A percentile compares a stretch with the other conserved stretches of the same genome.
Evolutionary conservation across 2,329 filamentous ascomycete genomes (phyloP).

Genomic region (Aspergillus intermedius): DNA sequence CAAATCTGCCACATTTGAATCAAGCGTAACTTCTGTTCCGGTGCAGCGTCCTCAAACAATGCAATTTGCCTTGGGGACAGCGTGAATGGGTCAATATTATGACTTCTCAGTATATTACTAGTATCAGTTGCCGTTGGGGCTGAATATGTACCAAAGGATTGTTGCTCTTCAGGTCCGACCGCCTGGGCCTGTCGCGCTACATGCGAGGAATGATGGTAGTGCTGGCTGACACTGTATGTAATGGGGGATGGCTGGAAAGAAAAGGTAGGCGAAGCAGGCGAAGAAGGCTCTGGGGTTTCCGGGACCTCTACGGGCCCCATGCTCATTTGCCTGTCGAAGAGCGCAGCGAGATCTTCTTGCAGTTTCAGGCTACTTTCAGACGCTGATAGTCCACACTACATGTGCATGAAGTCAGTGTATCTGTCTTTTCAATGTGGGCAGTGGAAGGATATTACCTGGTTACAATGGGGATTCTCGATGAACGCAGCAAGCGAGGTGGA

Average conservation of each 20-base stretch:
- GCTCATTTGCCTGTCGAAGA: constrained; percentile 71
- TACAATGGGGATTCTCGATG: constrained; percentile 33
- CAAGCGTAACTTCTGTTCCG: constrained; percentile 65
- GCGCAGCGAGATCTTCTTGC: constrained; percentile 73
- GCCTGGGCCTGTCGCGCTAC: constrained; percentile 37
- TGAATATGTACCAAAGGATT: constrained; percentile 2
- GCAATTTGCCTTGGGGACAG: constrained; percentile 70
- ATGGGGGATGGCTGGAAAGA: constrained; percentile 41
- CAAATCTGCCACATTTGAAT: constrained; percentile 81
- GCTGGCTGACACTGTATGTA: constrained; percentile 68
- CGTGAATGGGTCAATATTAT: constrained; percentile 63
- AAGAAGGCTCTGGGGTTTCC: constrained; percentile 26
- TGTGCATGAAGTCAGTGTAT: constrained; percentile 12
- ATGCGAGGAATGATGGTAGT: constrained; percentile 78
- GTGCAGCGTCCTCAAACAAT: constrained; percentile 69
- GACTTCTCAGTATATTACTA: constrained; percentile 54
- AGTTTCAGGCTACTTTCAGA: constrained; percentile 52
- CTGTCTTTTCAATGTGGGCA: background rate
- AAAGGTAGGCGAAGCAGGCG: constrained; percentile 4
- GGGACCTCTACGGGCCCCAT: constrained; percentile 40
- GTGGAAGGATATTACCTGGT: constrained; percentile 30
- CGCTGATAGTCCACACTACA: constrained; percentile 38
- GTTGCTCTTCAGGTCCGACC: background rate
- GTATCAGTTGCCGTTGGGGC: constrained; percentile 38
- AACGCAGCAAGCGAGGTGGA: constrained; percentile 30